Evolutionary conservation across 805 yeast genomes (phyloP).

Genomic region (Maudiozyma turicensis): DNA sequence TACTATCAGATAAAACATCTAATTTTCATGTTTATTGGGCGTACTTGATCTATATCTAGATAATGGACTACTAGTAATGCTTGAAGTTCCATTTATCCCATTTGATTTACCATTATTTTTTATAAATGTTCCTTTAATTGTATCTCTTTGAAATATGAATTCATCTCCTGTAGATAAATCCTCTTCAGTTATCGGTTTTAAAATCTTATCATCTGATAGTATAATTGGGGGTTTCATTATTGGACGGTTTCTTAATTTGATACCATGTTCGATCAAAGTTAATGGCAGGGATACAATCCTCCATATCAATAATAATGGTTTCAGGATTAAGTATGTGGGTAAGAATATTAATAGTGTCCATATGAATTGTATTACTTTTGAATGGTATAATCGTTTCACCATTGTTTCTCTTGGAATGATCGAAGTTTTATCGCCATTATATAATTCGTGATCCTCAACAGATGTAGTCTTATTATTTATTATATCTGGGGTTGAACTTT

Average conservation of each 20-base stretch:
- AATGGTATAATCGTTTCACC: background rate
- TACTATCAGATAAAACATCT: background rate
- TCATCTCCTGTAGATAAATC: slow-evolving; percentile 24
- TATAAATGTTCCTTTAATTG: slow-evolving; percentile 25
- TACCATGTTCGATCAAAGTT: slow-evolving; percentile 30
- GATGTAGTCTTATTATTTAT: no score
- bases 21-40: background rate
- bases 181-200: slow-evolving; percentile 13
- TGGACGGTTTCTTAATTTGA: slow-evolving; percentile 10
- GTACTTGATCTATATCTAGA: background rate
- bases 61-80: slow-evolving; percentile 1
- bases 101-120: slow-evolving; percentile 6
- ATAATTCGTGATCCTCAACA: no score
- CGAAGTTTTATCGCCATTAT: no score
- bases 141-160: slow-evolving; percentile 23
- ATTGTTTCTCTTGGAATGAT: background rate
- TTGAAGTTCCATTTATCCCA: no score
- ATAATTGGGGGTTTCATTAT: background rate
- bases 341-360: slow-evolving; percentile 34
- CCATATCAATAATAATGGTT: slow-evolving; percentile 44
- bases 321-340: slow-evolving; percentile 41
- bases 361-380: background rate
- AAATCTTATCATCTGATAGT: background rate
- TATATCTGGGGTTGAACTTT: no score
- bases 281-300: slow-evolving; percentile 49